Evolutionary conservation across 257 asterid species (phyloP).

Genomic region (Gardenia jasminoides): DNA sequence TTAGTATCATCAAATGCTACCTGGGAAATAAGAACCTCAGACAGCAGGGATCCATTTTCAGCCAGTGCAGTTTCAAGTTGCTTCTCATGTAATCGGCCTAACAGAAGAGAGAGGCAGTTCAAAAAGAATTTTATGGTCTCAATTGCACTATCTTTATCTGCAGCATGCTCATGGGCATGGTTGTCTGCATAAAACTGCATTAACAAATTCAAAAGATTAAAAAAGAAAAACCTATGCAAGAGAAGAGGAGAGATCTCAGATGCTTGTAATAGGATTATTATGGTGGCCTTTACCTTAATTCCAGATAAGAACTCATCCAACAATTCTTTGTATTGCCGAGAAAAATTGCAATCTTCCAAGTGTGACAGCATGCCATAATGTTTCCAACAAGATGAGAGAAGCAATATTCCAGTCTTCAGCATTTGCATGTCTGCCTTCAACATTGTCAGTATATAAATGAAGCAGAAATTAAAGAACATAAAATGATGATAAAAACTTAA

Average conservation of each 20-base stretch:
- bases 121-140: slow-evolving; percentile 73
- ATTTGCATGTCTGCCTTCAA: slow-evolving; percentile 52
- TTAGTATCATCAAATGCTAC: slow-evolving; percentile 37
- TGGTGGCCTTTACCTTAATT: slow-evolving; percentile 50
- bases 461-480: slow-evolving; percentile 22
- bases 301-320: slow-evolving; percentile 80
- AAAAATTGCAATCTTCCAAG: slow-evolving; percentile 59
- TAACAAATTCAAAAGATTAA: slow-evolving; percentile 24
- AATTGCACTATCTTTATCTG: slow-evolving; percentile 47
- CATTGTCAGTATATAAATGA: slow-evolving; percentile 18
- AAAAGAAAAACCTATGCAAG: slow-evolving; percentile 16
- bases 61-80: slow-evolving; percentile 54
- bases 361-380: slow-evolving; percentile 77
- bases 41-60: slow-evolving; percentile 69
- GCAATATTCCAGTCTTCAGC: slow-evolving; percentile 64
- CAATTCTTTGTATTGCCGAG: slow-evolving; percentile 58
- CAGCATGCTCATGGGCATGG: slow-evolving; percentile 49
- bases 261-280: background rate
- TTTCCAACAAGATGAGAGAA: slow-evolving; percentile 93
- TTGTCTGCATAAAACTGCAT: slow-evolving; percentile 73
- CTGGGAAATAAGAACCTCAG: slow-evolving; percentile 72
- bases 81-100: slow-evolving; percentile 68
- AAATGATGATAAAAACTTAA: slow-evolving; percentile 7
- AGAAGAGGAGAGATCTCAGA: background rate
- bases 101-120: slow-evolving; percentile 74